These are phyloP conservation scores for Novymonas esmeraldas DNA, from an alignment of 208 protist species.

Conservation along the genomic window DNA sequence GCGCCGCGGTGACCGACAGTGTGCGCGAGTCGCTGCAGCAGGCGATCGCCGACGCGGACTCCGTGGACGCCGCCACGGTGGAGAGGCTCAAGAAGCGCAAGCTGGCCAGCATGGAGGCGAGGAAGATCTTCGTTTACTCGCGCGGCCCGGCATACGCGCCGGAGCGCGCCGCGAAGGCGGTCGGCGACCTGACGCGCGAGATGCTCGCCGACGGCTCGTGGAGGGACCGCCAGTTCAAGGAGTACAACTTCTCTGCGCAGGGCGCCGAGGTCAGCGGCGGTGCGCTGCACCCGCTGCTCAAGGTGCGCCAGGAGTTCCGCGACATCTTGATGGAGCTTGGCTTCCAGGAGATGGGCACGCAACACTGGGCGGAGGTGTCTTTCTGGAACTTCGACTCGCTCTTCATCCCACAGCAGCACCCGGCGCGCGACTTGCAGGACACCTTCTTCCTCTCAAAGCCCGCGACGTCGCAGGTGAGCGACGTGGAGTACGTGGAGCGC, in stretches of 20 bases:
- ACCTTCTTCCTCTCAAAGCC: conserved; percentile 99
- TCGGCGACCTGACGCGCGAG: conserved; percentile 93
- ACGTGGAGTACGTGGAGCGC: conserved; percentile 91
- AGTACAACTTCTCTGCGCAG: conserved; percentile 96
- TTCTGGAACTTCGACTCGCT: conserved; percentile 99
- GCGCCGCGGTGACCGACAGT: conserved; percentile 37
- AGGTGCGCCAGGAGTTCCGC: conserved; percentile 98
- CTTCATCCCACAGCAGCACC: conserved; percentile 99
- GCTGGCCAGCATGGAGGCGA: conserved; percentile 72
- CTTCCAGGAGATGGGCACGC: conserved; percentile 99
- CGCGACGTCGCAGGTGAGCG: conserved; percentile 34
- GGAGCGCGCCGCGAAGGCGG: conserved; percentile 71
- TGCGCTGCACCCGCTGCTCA: conserved; percentile 98
- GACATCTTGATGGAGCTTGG: conserved; percentile 99
- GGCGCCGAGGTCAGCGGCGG: conserved; percentile 91
- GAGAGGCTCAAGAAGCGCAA: conserved; percentile 94
- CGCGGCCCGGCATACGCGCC: conserved; percentile 83
- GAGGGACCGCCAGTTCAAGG: conserved; percentile 95
- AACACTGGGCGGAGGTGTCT: conserved; percentile 98
- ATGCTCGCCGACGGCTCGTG: conserved; percentile 96
- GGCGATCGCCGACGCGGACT: conserved; percentile 26
- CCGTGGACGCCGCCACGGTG: conserved; percentile 60
- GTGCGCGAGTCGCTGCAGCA: conserved; percentile 44
- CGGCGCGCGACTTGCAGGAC: conserved; percentile 99
- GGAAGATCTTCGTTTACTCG: conserved; percentile 82